Base-by-base conservation (phyloP, 1,284 basidiomycete genomes). In the Ceratobasidium sp. region DNA sequence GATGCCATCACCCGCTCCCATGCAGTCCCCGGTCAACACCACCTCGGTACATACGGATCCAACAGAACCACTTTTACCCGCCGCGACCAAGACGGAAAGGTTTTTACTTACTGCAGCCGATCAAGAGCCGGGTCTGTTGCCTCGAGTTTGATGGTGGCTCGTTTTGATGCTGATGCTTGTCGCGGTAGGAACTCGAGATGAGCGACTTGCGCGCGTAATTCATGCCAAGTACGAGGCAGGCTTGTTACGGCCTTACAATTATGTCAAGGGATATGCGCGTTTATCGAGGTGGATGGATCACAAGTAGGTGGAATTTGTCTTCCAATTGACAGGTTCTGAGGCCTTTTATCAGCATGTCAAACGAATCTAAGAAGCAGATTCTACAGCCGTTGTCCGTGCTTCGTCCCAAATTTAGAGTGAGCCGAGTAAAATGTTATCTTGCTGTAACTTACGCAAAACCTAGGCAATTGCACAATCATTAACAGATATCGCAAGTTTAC, bases 201-300 rank as follows among this genome's bases (percentile, higher is more conserved):
- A 98, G 81, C 92, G 97, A 0, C 86, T 99, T 54, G 94, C 93
- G 78, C 90, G 94, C 79, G 97, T 99, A 80, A 99, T 99, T 81
- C 91, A 94, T 80, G 96, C 95, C 82, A 99, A 99, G 85, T 98
- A 98, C 85, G 97, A 99, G 83, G 97, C 97, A 0, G 97, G 97
- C 0, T 84, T 99, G 57, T 86, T 99, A 79, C 96, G 96, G 82
- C 97, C 97, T 0, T 98, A 98, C 83, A 97, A 99, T 85, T 98
- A 98, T 83, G 96, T 97, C 78, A 96, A 96, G 83, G 96, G 96
- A 0, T 97, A 97, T 83, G 93, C 95, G 27, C 87, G 96, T 75
- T 86, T 97, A 81, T 94, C 92, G 78, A 88, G 94, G 68, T 98
- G 97, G 96, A 98, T 98, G 96, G 96, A 97, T 83, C 88, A 90